Base-by-base conservation (phyloP, 345 rosid genomes). In the Orychophragmus violaceus region DNA sequence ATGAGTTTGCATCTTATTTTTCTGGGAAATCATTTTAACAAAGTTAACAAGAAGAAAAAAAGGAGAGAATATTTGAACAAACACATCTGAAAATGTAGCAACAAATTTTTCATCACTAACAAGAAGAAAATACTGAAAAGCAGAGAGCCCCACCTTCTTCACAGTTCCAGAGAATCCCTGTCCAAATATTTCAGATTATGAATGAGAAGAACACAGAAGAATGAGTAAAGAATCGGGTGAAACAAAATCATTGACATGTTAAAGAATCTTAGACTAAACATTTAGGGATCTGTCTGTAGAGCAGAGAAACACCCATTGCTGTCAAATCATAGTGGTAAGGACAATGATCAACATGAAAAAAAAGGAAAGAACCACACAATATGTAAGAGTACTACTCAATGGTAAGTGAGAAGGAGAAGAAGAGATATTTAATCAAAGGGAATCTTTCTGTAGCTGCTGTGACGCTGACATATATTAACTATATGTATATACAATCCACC, bases 81-180 rank as follows among this genome's bases (percentile, higher is more conserved):
- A n/a, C n/a, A 58, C 28, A 72, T 50, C 8, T 72, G 74, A 55
- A 22, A 74, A 49, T 60, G 73, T 62, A 62, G 69, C 59, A 54
- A 74, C 65, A 74, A 68, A 24, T 24, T 33, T 74, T 60, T 74
- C 64, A 74, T 54, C 59, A 74, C 64, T 48, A 74, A 4, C 53
- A 68, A 19, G 64, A 44, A 74, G 65, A 74, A 62, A 67, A 46
- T 10, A 60, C 19, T 36, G 51, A 45, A 74, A 67, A 33, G 69
- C 45, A 61, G 19, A 61, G 19, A 67, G 53, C 65, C 69, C 69
- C 53, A 74, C 57, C 71, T 11, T 62, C 73, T 74, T 62, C 74
- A 68, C 73, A 60, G 59, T 55, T 74, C 59, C 72, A 60, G 69
- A 68, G 65, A 54, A 52, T 21, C 60, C 69, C 78, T 68, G 64